These are phyloP conservation scores for Epichloe elymi DNA, from an alignment of 2,329 filamentous ascomycete species.

Conservation along the genomic window DNA sequence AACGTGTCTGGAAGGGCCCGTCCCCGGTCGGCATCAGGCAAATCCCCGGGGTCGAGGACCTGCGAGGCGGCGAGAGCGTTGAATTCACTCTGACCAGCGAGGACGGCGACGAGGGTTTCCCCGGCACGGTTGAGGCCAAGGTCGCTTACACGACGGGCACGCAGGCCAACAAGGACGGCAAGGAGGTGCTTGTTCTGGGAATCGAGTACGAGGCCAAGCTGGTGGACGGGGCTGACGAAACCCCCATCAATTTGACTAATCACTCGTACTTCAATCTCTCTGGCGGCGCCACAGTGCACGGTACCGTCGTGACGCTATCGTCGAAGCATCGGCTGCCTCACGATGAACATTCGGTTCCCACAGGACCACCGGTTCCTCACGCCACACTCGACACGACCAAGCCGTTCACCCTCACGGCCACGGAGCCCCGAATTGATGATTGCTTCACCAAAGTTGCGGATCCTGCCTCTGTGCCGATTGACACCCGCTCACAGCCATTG, in stretches of 20 bases:
- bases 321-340: constrained; percentile 57
- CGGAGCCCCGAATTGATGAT: constrained; percentile 70
- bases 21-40: constrained; percentile 38
- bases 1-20: constrained; percentile 64
- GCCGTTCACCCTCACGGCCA: constrained; percentile 58
- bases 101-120: constrained; percentile 82
- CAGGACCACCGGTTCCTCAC: constrained; percentile 49
- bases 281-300: constrained; percentile 37
- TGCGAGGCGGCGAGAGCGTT: constrained; percentile 51
- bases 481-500: constrained; percentile 51
- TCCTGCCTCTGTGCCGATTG: constrained; percentile 45
- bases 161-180: constrained; percentile 45
- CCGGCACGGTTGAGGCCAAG: constrained; percentile 65
- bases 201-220: constrained; percentile 87
- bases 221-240: constrained; percentile 71
- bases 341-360: constrained; percentile 62
- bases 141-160: constrained; percentile 69
- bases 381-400: constrained; percentile 50
- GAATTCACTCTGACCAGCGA: constrained; percentile 53
- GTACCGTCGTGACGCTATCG: constrained; percentile 53
- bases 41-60: constrained; percentile 36
- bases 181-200: constrained; percentile 57
- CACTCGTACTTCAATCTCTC: constrained; percentile 70
- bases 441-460: constrained; percentile 71
- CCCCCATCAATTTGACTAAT: constrained; percentile 85